Conservation (phyloP, 345 rosid species). For the Eucalyptus marginata region DNA sequence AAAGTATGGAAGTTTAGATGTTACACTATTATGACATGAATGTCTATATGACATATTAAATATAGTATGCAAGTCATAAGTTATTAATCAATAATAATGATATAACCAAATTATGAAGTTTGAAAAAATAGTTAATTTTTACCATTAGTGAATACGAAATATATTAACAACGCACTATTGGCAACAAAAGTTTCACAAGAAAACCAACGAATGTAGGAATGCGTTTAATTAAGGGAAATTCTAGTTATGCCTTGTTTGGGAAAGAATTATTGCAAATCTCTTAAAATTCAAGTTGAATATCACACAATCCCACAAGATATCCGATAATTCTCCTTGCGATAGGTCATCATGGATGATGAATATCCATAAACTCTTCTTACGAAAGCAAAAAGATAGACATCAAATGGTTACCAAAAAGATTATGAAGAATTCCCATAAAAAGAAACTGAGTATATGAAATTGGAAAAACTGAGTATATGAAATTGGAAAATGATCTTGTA, state of each 20-base stretch:
- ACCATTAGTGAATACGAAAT: background rate
- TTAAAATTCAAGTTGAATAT: background rate
- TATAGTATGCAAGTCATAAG: background rate
- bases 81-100: background rate
- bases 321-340: background rate
- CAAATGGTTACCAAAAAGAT: background rate
- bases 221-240: background rate
- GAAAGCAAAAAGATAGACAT: background rate
- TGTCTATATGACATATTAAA: background rate
- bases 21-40: background rate
- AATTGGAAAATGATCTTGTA: background rate
- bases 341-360: background rate
- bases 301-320: background rate
- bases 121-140: background rate
- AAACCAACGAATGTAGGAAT: background rate
- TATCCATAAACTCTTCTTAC: background rate
- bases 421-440: background rate
- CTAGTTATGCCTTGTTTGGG: background rate
- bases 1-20: background rate
- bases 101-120: background rate
- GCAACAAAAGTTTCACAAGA: background rate
- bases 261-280: background rate
- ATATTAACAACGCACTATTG: background rate
- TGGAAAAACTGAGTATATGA: background rate
- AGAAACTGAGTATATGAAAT: background rate